Conservation (phyloP, 805 yeast species). For the Komagataella pseudopastoris region DNA sequence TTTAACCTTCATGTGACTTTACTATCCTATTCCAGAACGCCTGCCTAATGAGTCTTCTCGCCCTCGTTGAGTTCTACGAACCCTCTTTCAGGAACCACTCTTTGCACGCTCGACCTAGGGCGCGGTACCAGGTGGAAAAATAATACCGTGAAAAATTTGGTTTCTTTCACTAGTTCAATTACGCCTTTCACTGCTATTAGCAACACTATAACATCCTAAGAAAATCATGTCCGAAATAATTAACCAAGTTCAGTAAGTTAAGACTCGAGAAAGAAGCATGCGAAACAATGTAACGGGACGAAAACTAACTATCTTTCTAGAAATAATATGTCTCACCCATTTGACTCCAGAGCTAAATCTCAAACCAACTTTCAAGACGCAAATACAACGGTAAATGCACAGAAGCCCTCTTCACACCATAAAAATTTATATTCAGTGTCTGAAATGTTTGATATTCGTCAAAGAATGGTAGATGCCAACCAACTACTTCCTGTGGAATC, state of each 20-base stretch:
- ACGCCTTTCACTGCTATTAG: slow-evolving; percentile 1
- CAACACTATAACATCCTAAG: neutral
- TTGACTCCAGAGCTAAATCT: neutral
- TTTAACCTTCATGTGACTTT: too few species aligned
- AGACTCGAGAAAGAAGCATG: neutral
- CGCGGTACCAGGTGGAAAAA: neutral
- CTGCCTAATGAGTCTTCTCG: too few species aligned
- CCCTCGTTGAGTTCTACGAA: too few species aligned
- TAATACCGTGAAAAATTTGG: slow-evolving; percentile 3
- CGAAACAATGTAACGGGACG: neutral
- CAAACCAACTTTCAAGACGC: neutral
- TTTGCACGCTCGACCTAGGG: slow-evolving; percentile 5
- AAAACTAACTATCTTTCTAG: neutral
- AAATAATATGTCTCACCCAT: neutral
- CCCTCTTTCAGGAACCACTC: neutral
- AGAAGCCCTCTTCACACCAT: neutral
- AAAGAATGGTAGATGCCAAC: slow-evolving; percentile 19
- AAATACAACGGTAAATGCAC: neutral
- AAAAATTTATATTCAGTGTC: slow-evolving; percentile 27
- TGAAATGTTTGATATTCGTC: slow-evolving; percentile 41
- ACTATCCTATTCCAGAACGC: too few species aligned
- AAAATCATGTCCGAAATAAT: neutral
- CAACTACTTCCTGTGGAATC: slow-evolving; percentile 13
- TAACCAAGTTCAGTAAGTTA: neutral
- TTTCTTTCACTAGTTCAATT: slow-evolving; percentile 1